phyloP scores from a whole-genome alignment of 1,284 basidiomycete species.

The Papiliotrema laurentii region DNA sequence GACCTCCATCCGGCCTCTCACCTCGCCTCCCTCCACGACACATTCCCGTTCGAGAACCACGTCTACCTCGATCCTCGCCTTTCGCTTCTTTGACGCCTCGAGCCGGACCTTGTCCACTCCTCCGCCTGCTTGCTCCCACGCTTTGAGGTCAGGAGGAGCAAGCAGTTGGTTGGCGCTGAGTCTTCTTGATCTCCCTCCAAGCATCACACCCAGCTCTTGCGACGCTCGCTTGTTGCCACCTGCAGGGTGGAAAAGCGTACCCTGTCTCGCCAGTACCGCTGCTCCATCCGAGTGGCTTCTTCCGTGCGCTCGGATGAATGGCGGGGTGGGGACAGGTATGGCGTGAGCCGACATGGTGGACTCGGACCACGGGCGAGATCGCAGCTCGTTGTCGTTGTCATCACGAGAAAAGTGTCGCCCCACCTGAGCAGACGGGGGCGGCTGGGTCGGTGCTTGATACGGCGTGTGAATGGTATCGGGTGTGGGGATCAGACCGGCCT shows the following conservation, averaged over 20 bases:
- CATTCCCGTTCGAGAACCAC: conserved; percentile 70
- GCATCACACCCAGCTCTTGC: conserved; percentile 42
- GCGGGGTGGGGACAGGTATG: conserved; percentile 1
- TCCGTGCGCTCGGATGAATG: conserved; percentile 15
- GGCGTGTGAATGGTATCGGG: conserved; percentile 4
- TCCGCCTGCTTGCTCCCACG: conserved; percentile 14
- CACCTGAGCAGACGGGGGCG: not conserved
- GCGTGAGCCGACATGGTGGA: conserved; percentile 17
- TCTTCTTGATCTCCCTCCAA: conserved; percentile 35
- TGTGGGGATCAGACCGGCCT: conserved; percentile 16
- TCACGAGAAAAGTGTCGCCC: not conserved
- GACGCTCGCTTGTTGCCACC: conserved; percentile 37
- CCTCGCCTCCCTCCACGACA: conserved; percentile 73
- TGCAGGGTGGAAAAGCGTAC: conserved; percentile 43
- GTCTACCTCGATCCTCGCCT: conserved; percentile 77
- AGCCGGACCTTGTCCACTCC: conserved; percentile 35
- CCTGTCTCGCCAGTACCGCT: conserved; percentile 39
- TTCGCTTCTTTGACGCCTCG: conserved; percentile 61
- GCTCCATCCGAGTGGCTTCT: conserved; percentile 43
- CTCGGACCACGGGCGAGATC: conserved; percentile 28
- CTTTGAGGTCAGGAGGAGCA: conserved; percentile 29
- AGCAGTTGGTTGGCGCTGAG: conserved; percentile 35
- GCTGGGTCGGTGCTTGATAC: not conserved
- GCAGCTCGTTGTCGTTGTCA: conserved; percentile 11
- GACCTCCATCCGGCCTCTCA: conserved; percentile 70